phyloP scores from a whole-genome alignment of 768 basidiomycete genomes.

The Pleurotus giganteus region DNA sequence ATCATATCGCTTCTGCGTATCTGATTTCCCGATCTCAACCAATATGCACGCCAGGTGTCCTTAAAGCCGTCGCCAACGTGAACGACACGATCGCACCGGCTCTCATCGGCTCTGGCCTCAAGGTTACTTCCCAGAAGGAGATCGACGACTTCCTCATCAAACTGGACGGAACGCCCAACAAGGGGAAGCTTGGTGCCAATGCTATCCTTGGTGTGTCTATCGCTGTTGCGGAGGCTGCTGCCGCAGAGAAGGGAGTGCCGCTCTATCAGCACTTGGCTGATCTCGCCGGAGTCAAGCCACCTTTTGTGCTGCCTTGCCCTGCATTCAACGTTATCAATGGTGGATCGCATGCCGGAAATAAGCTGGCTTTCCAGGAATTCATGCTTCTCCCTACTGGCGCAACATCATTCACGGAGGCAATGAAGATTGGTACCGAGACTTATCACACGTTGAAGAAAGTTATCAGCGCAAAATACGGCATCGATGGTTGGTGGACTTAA shows the following conservation, averaged over 20 bases:
- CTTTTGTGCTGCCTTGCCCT: slow-evolving; percentile 88
- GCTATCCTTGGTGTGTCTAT: slow-evolving; percentile 99
- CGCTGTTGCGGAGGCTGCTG: slow-evolving; percentile 90
- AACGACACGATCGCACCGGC: slow-evolving; percentile 88
- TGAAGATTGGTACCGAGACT: slow-evolving; percentile 98
- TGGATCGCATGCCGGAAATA: slow-evolving; percentile 99
- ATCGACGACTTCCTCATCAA: slow-evolving; percentile 98
- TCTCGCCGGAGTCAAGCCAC: slow-evolving; percentile 92
- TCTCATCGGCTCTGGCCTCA: slow-evolving; percentile 79
- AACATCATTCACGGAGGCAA: slow-evolving; percentile 86
- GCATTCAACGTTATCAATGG: slow-evolving; percentile 99
- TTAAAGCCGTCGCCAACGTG: slow-evolving; percentile 92
- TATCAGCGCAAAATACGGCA: slow-evolving; percentile 98
- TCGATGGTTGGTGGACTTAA: slow-evolving; percentile 69
- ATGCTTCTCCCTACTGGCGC: slow-evolving; percentile 98
- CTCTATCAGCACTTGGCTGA: slow-evolving; percentile 96
- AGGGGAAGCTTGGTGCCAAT: slow-evolving; percentile 98
- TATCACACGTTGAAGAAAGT: slow-evolving; percentile 99
- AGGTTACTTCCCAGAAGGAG: slow-evolving; percentile 89
- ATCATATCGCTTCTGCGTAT: slow-evolving; percentile 7
- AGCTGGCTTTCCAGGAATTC: slow-evolving; percentile 99
- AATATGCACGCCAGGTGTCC: slow-evolving; percentile 59
- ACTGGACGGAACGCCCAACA: slow-evolving; percentile 96
- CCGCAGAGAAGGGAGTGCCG: slow-evolving; percentile 92
- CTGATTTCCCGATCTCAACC: slow-evolving; percentile 4